Evolutionary conservation across 768 basidiomycete genomes (phyloP).

Genomic region (Lactarius hatsudake): DNA sequence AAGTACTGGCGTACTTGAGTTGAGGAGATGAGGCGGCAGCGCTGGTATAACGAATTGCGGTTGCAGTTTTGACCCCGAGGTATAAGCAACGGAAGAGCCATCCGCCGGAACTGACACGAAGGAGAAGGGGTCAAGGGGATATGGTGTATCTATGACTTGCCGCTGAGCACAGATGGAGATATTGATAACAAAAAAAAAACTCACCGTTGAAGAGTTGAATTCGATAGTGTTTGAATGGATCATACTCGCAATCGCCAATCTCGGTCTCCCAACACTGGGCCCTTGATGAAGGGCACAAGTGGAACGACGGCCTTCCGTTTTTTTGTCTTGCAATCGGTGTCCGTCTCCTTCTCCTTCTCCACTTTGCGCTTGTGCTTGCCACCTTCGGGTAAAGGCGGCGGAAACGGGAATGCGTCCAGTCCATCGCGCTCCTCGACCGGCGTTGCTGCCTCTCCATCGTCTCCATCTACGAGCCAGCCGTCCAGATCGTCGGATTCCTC

Average conservation of each 20-base stretch:
- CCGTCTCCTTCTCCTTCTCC: constrained; percentile 43
- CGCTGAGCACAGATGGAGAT: background rate
- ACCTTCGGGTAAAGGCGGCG: constrained; percentile 34
- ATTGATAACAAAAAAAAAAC: constrained; percentile 24
- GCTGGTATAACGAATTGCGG: constrained; percentile 45
- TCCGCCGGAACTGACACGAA: constrained; percentile 55
- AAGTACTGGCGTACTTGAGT: constrained; percentile 17
- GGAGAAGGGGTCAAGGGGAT: constrained; percentile 75
- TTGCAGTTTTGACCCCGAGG: constrained; percentile 28
- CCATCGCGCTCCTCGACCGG: constrained; percentile 42
- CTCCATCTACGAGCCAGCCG: constrained; percentile 76
- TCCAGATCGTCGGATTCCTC: constrained; percentile 73
- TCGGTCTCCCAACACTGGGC: constrained; percentile 76
- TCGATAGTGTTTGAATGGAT: constrained; percentile 68
- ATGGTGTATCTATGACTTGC: constrained; percentile 55
- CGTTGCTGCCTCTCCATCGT: constrained; percentile 48
- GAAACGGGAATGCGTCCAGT: constrained; percentile 35
- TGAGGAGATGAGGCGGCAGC: constrained; percentile 30
- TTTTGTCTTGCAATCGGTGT: constrained; percentile 69
- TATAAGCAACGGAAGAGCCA: constrained; percentile 25
- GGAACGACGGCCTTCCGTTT: constrained; percentile 76
- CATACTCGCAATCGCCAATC: constrained; percentile 64
- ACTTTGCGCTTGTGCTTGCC: constrained; percentile 66
- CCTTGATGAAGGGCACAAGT: constrained; percentile 76
- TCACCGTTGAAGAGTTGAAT: constrained; percentile 85